Evolutionary conservation across 805 yeast genomes (phyloP).

Genomic region (Debaryomyces maramus): DNA sequence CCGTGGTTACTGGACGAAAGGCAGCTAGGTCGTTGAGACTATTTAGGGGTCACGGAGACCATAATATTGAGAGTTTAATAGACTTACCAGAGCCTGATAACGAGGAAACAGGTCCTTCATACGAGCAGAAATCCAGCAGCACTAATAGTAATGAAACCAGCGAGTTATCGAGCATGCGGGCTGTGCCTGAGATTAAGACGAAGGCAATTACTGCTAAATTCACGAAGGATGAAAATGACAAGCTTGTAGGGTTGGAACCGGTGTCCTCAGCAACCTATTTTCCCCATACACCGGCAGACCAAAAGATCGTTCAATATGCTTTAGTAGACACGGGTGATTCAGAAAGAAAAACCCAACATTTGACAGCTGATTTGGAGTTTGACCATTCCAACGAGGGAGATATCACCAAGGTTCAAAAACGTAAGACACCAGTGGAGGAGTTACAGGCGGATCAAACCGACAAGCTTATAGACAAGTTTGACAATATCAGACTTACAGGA

Average conservation of each 20-base stretch:
- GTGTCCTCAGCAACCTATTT: conserved; percentile 70
- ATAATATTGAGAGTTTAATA: conserved; percentile 7
- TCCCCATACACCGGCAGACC: conserved; percentile 54
- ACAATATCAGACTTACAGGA: background rate
- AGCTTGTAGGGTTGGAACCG: conserved; percentile 46
- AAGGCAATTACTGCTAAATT: background rate
- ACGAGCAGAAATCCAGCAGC: background rate
- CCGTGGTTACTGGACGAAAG: conserved; percentile 49
- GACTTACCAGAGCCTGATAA: conserved; percentile 6
- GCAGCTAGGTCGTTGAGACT: conserved; percentile 58
- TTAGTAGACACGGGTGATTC: conserved; percentile 10
- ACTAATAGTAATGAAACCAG: background rate
- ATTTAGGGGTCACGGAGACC: conserved; percentile 37
- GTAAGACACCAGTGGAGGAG: conserved; percentile 1
- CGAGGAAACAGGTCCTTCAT: background rate
- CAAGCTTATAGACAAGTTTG: background rate
- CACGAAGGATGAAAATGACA: conserved; percentile 7
- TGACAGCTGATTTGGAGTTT: conserved; percentile 51
- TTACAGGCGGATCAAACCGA: conserved; percentile 1
- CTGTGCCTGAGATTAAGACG: background rate
- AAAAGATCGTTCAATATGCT: conserved; percentile 1
- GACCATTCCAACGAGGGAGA: conserved; percentile 36
- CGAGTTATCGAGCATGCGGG: background rate
- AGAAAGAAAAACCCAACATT: conserved; percentile 36
- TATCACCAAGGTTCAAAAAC: conserved; percentile 22